Base-by-base conservation (phyloP, 805 yeast species). In the Zygosaccharomyces lentus region DNA sequence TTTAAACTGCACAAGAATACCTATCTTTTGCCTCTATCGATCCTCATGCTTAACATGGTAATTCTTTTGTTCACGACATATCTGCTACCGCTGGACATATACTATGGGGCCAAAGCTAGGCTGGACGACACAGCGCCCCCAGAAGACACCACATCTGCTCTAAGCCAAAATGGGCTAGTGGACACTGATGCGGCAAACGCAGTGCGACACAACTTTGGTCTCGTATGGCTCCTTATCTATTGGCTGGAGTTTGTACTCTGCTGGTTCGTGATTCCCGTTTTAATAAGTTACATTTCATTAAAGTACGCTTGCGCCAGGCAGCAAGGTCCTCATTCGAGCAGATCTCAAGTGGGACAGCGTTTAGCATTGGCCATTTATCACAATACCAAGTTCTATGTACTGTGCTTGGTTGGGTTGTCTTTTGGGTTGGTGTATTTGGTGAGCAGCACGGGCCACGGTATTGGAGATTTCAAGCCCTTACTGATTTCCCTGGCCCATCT, bases 241-340 rank as follows among this genome's bases (percentile, higher is more conserved):
- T 62, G 64, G 65, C 34, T 51, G 6, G 64, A 64, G 45, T 64
- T 63, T 37, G 41, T 56, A 2, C 34, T 62, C 1, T 63, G 66
- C 40, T 64, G 68, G 68, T 52, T 62, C 25, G 41, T 59, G 19
- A 48, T 64, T 9, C 68, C 68, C 5, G 58, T 62, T 3, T 40
- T 59, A 40, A 61, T 64, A 17, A 62, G 67, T n/a, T 64, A 59
- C 41, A 38, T 58, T 29, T 48, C 55, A 6, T 44, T 62, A 37
- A 61, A 59, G 42, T 64, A 61, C 47, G 51, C 56, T 2, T 50
- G 52, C 15, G 51, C 61, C 6, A 34, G 34, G 13, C 29, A 40
- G 4, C 47, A 37, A 24, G 39, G 21, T 12, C 24, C 37, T 24
- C 46, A 46, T 4, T 30, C 48, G 5, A 45, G 34, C n/a, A 32